phyloP scores from a whole-genome alignment of 139 green algal species.

The Chlamydomonas schloesseri region DNA sequence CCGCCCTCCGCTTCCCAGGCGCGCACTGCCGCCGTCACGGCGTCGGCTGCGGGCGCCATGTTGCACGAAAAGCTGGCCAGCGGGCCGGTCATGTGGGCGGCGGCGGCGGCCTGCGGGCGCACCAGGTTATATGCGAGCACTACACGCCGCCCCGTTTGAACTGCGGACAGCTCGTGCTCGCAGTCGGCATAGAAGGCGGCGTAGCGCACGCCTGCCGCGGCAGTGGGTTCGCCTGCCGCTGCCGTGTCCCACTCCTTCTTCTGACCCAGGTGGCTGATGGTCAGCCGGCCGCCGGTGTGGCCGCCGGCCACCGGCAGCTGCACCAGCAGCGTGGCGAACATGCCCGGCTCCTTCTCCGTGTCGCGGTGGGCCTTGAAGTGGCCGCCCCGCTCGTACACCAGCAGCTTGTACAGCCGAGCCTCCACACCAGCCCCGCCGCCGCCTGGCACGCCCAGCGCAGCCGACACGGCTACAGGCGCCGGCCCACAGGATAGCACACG shows the following conservation, averaged over 20 bases:
- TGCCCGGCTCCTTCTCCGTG: neutral
- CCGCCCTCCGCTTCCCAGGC: neutral
- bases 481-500: too few species aligned
- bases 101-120: too few species aligned
- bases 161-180: neutral
- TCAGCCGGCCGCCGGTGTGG: neutral
- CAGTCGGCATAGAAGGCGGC: neutral
- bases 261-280: neutral
- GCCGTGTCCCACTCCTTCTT: neutral
- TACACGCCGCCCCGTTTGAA: neutral
- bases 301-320: neutral
- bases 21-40: neutral
- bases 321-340: neutral
- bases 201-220: neutral
- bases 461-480: neutral
- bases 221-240: neutral
- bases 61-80: too few species aligned
- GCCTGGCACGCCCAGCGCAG: neutral
- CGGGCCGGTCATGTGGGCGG: too few species aligned
- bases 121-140: neutral
- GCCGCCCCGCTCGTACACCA: neutral
- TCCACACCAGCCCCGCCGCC: neutral
- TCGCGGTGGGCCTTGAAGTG: constrained; percentile 32
- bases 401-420: neutral
- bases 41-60: too few species aligned